Percentiles rank a stretch among this genome's conserved stretches.
Conservation (phyloP, 108 stramenopile species). For the Nitzschia inconspicua region DNA sequence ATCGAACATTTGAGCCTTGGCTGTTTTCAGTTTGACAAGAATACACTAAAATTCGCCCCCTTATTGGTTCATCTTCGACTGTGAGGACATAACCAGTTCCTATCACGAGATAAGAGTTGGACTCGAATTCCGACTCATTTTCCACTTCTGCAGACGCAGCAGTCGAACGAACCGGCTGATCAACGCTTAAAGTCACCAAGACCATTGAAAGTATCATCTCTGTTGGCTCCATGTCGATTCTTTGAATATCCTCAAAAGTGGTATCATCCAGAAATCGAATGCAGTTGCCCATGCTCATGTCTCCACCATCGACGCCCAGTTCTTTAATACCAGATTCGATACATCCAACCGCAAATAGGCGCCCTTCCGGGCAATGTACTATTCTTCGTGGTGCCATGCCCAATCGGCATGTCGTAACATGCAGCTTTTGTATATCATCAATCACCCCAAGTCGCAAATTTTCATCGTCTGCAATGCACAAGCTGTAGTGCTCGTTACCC, state of each 20-base stretch:
- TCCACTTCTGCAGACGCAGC: constrained; percentile 2
- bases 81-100: constrained; percentile 90
- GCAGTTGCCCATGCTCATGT: constrained; percentile 80
- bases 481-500: constrained; percentile 68
- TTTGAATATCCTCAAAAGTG: constrained; percentile 83
- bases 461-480: constrained; percentile 89
- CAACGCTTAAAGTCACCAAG: constrained; percentile 41
- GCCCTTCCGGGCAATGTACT: constrained; percentile 71
- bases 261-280: constrained; percentile 86
- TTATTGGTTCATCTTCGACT: constrained; percentile 92
- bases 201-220: constrained; percentile 80
- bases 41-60: constrained; percentile 89
- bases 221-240: constrained; percentile 79
- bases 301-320: constrained; percentile 35
- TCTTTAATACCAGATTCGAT: constrained; percentile 65
- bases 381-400: constrained; percentile 93
- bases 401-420: constrained; percentile 89
- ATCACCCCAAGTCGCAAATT: constrained; percentile 91
- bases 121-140: constrained; percentile 13
- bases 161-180: constrained; percentile 18
- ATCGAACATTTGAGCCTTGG: constrained; percentile 13
- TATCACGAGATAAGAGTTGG: constrained; percentile 74
- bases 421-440: constrained; percentile 98
- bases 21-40: constrained; percentile 47
- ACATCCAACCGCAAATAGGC: constrained; percentile 82